Evolutionary conservation across 2,329 filamentous ascomycete genomes (phyloP).

Genomic region (Pseudofabraea citricarpa): DNA sequence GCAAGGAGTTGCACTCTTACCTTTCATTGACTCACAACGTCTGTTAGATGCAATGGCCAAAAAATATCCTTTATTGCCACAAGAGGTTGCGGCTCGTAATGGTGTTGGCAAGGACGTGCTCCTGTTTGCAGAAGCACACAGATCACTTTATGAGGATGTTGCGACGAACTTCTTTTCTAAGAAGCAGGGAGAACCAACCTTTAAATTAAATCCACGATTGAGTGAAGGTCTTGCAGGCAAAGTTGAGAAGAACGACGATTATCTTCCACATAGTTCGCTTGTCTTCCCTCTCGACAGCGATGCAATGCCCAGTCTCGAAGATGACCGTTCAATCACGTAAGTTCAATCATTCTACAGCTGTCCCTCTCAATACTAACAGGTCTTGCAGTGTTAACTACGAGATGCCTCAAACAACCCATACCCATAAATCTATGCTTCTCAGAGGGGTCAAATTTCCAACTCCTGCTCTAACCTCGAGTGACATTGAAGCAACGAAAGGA

Average conservation of each 20-base stretch:
- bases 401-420: slow-evolving; percentile 65
- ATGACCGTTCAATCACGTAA: slow-evolving; percentile 81
- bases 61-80: slow-evolving; percentile 73
- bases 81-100: slow-evolving; percentile 76
- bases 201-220: slow-evolving; percentile 68
- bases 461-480: slow-evolving; percentile 67
- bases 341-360: slow-evolving; percentile 26
- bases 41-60: slow-evolving; percentile 76
- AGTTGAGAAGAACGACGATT: slow-evolving; percentile 76
- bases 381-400: slow-evolving; percentile 71
- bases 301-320: slow-evolving; percentile 71
- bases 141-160: slow-evolving; percentile 76
- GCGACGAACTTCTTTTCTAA: slow-evolving; percentile 88
- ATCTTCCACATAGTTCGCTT: slow-evolving; percentile 80
- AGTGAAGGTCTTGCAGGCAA: slow-evolving; percentile 77
- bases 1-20: slow-evolving; percentile 90
- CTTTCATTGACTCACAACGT: slow-evolving; percentile 91
- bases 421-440: slow-evolving; percentile 92
- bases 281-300: slow-evolving; percentile 69
- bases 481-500: slow-evolving; percentile 68
- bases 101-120: slow-evolving; percentile 74
- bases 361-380: slow-evolving; percentile 14
- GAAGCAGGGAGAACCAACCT: slow-evolving; percentile 62
- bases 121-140: slow-evolving; percentile 77
- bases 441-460: slow-evolving; percentile 72